Conservation (phyloP, 495 filamentous ascomycete genomes). For the Aspergillus kassunensis region DNA sequence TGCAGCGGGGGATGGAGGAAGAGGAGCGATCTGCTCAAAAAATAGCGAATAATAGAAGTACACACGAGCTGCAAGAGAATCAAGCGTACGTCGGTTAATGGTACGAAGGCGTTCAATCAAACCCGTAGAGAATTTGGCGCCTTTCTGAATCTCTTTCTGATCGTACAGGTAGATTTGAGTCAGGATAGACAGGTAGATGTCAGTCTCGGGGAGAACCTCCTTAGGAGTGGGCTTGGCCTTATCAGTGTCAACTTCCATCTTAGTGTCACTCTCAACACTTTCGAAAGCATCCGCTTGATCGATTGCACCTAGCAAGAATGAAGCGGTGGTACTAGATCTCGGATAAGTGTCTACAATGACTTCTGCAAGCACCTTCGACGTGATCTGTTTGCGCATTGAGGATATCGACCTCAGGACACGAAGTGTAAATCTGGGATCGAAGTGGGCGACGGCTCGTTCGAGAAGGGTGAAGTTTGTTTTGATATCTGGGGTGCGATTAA, state of each 20-base stretch:
- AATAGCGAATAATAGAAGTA: constrained; percentile 98
- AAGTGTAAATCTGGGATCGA: constrained; percentile 92
- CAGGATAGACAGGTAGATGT: constrained; percentile 86
- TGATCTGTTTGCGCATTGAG: constrained; percentile 86
- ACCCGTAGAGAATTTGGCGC: constrained; percentile 75
- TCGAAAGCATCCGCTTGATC: constrained; percentile 61
- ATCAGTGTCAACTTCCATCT: constrained; percentile 78
- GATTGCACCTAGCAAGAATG: constrained; percentile 64
- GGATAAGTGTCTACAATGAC: constrained; percentile 78
- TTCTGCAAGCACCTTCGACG: constrained; percentile 72
- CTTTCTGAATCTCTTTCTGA: constrained; percentile 68
- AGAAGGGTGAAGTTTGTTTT: constrained; percentile 87
- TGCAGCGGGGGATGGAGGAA: constrained; percentile 82
- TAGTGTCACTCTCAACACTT: constrained; percentile 45
- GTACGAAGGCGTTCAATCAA: constrained; percentile 80
- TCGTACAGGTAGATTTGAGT: constrained; percentile 88
- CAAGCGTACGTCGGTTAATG: constrained; percentile 88
- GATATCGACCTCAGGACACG: constrained; percentile 92
- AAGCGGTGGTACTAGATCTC: constrained; percentile 59
- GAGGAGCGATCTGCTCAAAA: constrained; percentile 79
- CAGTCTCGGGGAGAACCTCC: constrained; percentile 82
- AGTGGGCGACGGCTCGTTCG: constrained; percentile 86
- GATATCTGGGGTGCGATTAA: constrained; percentile 60
- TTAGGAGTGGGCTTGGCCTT: constrained; percentile 45
- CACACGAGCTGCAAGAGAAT: constrained; percentile 87